Percentiles rank a stretch among this genome's conserved stretches.
Conservation (phyloP, 2,329 filamentous ascomycete species). For the Aspergillus sergii region DNA sequence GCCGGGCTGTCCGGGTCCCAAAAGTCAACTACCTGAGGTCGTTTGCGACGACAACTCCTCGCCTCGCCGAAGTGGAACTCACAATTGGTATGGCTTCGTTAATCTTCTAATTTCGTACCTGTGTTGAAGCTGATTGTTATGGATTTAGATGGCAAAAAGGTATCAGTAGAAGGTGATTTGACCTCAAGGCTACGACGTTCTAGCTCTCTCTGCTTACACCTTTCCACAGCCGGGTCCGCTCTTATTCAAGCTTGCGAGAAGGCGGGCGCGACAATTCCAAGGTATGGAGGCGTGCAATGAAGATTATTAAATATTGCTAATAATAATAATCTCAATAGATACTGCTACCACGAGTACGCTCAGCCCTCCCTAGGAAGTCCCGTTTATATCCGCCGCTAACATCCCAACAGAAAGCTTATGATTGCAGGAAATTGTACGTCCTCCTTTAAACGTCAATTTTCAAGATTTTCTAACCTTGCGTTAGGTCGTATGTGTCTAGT, state of each 20-base stretch:
- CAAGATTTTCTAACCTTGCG: constrained; percentile 13
- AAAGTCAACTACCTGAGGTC: constrained; percentile 67
- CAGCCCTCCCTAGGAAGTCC: constrained; percentile 20
- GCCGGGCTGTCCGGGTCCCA: constrained; percentile 56
- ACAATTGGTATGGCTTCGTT: constrained; percentile 72
- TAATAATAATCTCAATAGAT: constrained; percentile 59
- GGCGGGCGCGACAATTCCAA: constrained; percentile 85
- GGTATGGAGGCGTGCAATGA: constrained; percentile 53
- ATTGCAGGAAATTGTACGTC: constrained; percentile 89
- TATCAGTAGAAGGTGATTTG: constrained; percentile 86
- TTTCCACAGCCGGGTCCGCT: constrained; percentile 78
- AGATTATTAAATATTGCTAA: constrained; percentile 21
- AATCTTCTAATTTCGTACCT: constrained; percentile 50
- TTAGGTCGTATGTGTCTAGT: constrained; percentile 91
- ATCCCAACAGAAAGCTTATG: constrained; percentile 76
- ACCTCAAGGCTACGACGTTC: neutral
- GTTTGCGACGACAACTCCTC: constrained; percentile 78
- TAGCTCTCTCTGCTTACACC: constrained; percentile 28
- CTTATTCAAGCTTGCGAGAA: constrained; percentile 99
- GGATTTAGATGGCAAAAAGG: constrained; percentile 86
- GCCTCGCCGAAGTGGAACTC: constrained; percentile 91
- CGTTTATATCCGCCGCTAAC: constrained; percentile 27
- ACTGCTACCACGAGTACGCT: constrained; percentile 95
- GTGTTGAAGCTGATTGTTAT: constrained; percentile 49
- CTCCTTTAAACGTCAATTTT: neutral